These are phyloP conservation scores for Begonia peltatifolia DNA, from an alignment of 306 rosid genomes.

Conservation along the genomic window DNA sequence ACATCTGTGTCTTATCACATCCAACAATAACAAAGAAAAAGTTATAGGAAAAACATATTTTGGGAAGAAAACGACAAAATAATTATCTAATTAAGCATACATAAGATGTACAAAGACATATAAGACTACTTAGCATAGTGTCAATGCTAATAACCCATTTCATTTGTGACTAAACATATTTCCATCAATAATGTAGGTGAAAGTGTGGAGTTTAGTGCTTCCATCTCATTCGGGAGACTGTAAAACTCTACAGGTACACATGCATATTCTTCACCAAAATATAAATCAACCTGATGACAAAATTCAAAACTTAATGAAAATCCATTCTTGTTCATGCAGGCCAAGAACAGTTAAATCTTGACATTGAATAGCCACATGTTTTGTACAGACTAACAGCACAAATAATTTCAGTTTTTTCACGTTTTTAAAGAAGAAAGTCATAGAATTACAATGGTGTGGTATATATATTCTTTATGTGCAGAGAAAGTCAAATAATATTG, in stretches of 20 bases:
- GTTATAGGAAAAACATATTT: too few relatives aligned
- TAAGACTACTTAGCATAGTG: too few relatives aligned
- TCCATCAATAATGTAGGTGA: slow-evolving; percentile 32
- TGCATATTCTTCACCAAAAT: slow-evolving; percentile 52
- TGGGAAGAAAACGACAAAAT: too few relatives aligned
- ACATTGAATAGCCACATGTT: slow-evolving; percentile 4
- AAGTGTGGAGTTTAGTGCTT: slow-evolving; percentile 53
- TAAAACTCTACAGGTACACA: slow-evolving; percentile 28
- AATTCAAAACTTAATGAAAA: slow-evolving; percentile 13
- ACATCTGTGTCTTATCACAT: too few relatives aligned
- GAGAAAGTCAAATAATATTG: background rate
- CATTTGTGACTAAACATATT: background rate
- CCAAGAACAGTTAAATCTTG: background rate
- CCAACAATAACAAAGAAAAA: too few relatives aligned
- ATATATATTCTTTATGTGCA: slow-evolving; percentile 2
- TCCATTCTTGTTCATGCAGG: slow-evolving; percentile 7
- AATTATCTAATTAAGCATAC: too few relatives aligned
- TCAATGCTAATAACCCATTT: too few relatives aligned
- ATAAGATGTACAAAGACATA: too few relatives aligned
- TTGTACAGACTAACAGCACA: background rate
- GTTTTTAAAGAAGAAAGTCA: background rate
- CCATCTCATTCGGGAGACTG: slow-evolving; percentile 73
- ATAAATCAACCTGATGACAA: slow-evolving; percentile 62
- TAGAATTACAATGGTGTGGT: background rate
- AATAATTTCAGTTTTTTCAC: background rate